A percentile compares a stretch with the other conserved stretches of the same genome.
phyloP scores from a whole-genome alignment of 148 eudicot genomes.

The Camellia granthamiana region DNA sequence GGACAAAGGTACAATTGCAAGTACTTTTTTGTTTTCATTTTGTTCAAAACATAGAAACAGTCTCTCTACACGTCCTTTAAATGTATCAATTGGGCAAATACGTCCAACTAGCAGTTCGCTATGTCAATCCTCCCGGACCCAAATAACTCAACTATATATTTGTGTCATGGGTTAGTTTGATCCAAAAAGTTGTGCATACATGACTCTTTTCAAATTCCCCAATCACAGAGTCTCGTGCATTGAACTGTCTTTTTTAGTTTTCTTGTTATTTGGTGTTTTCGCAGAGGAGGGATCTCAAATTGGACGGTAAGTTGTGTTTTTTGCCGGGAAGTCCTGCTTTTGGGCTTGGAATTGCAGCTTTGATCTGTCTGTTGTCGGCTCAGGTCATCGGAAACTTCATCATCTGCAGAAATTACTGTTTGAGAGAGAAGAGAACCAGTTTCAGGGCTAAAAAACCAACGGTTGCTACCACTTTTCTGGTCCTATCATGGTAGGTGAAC shows the following conservation, averaged over 20 bases:
- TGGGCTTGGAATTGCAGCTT: slow-evolving; percentile 49
- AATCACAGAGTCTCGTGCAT: no score
- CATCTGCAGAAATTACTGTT: slow-evolving; percentile 21
- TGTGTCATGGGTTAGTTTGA: no score
- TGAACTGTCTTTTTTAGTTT: no score
- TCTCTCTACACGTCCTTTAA: no score
- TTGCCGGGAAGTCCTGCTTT: slow-evolving; percentile 56
- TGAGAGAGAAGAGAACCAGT: slow-evolving; percentile 17
- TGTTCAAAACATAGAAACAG: no score
- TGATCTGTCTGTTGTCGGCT: slow-evolving; percentile 38
- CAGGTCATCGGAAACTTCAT: slow-evolving; percentile 55
- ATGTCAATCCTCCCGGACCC: no score
- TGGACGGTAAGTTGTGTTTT: slow-evolving; percentile 61
- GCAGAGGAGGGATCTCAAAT: slow-evolving; percentile 53
- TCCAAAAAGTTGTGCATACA: no score
- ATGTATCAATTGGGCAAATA: no score
- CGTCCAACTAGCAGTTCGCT: no score
- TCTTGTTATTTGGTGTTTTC: neutral
- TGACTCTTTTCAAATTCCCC: no score
- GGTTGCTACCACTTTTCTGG: slow-evolving; percentile 24
- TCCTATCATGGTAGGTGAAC: slow-evolving; percentile 55
- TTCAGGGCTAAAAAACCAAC: slow-evolving; percentile 16
- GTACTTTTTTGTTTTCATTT: neutral
- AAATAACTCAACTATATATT: no score
- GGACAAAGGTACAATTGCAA: slow-evolving; percentile 45